A percentile compares a stretch with the other conserved stretches of the same genome.
Evolutionary conservation across 1,139 yeast species (phyloP).

Genomic region (Zygotorulaspora mrakii): DNA sequence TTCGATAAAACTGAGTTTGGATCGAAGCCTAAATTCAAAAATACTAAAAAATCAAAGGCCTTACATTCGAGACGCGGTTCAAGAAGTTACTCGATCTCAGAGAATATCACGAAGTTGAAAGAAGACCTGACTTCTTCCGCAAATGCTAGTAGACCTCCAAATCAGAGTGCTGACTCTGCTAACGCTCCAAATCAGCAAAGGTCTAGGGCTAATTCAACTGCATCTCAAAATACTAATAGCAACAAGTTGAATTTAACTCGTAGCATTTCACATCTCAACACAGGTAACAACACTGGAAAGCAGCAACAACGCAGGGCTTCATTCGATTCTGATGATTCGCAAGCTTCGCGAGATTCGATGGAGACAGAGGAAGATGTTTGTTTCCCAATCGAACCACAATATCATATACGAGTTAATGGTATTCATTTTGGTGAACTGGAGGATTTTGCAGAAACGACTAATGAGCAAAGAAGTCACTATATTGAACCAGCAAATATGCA

Average conservation of each 20-base stretch:
- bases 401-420: slow-evolving; percentile 55
- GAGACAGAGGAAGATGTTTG: slow-evolving; percentile 97
- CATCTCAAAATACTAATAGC: slow-evolving; percentile 9
- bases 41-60: slow-evolving; percentile 1
- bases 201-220: slow-evolving; percentile 17
- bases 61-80: slow-evolving; percentile 17
- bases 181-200: slow-evolving; percentile 9
- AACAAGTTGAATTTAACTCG: slow-evolving; percentile 10
- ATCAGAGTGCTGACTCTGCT: slow-evolving; percentile 2
- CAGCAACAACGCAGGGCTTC: slow-evolving; percentile 32
- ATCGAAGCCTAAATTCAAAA: slow-evolving; percentile 1
- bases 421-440: slow-evolving; percentile 78
- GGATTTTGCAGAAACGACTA: slow-evolving; percentile 57
- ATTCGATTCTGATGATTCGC: slow-evolving; percentile 64
- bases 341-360: slow-evolving; percentile 67
- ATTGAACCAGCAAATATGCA: slow-evolving; percentile 6
- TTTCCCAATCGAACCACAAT: slow-evolving; percentile 84
- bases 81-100: slow-evolving; percentile 11
- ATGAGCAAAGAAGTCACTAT: slow-evolving; percentile 26
- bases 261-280: slow-evolving; percentile 13
- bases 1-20: slow-evolving; percentile 5
- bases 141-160: background rate
- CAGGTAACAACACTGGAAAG: slow-evolving; percentile 5
- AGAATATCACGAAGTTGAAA: slow-evolving; percentile 5
- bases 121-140: background rate